Conservation (phyloP, 805 yeast species). For the Wickerhamiella kurtzmanii region DNA sequence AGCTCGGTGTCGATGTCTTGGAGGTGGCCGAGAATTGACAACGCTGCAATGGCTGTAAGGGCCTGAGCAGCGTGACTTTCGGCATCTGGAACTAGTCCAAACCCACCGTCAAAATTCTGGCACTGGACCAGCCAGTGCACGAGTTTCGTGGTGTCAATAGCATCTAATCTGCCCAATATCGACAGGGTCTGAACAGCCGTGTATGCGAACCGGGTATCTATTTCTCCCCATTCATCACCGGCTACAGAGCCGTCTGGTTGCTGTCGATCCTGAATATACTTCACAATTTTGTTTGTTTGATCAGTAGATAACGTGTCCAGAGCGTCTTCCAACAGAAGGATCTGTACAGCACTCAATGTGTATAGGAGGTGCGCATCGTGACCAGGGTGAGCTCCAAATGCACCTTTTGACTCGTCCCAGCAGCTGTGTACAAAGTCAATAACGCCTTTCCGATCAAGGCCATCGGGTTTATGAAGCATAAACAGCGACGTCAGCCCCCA, state of each 20-base stretch:
- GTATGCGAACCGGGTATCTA: slow-evolving; percentile 84
- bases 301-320: slow-evolving; percentile 30
- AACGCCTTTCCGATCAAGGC: slow-evolving; percentile 49
- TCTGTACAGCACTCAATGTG: slow-evolving; percentile 78
- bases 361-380: slow-evolving; percentile 83
- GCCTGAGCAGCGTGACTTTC: slow-evolving; percentile 80
- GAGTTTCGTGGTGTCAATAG: slow-evolving; percentile 39
- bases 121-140: slow-evolving; percentile 53
- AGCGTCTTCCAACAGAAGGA: slow-evolving; percentile 52
- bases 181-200: slow-evolving; percentile 64
- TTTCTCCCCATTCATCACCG: slow-evolving; percentile 87
- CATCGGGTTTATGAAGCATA: slow-evolving; percentile 40
- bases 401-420: slow-evolving; percentile 35
- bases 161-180: slow-evolving; percentile 48
- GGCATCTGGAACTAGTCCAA: slow-evolving; percentile 86
- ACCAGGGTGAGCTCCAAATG: slow-evolving; percentile 78
- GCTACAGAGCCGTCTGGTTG: slow-evolving; percentile 56
- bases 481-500: slow-evolving; percentile 84
- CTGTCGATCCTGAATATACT: slow-evolving; percentile 33
- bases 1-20: slow-evolving; percentile 33
- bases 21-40: slow-evolving; percentile 52
- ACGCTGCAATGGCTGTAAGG: slow-evolving; percentile 70
- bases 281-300: slow-evolving; percentile 24
- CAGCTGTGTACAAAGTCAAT: slow-evolving; percentile 59
- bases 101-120: slow-evolving; percentile 90